Conservation (phyloP, 2,329 filamentous ascomycete genomes). For the Calonectria crousiana region DNA sequence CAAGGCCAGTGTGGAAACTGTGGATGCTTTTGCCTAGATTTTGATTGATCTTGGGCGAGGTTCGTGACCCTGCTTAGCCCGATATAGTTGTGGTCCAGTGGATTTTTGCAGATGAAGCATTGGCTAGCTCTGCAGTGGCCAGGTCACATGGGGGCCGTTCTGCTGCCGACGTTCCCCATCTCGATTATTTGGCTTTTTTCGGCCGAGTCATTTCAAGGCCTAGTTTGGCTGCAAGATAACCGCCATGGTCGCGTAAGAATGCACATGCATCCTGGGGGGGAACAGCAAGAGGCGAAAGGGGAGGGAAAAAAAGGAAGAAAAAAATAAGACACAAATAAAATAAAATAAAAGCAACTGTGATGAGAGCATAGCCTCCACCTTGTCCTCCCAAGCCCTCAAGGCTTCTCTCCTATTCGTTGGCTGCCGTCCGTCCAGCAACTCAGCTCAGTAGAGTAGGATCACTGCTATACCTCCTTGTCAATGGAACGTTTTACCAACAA, state of each 20-base stretch:
- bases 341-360: not conserved
- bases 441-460: slow-evolving; percentile 1
- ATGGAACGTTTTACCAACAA: slow-evolving; percentile 9
- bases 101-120: not conserved
- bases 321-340: not conserved
- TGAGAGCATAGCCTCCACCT: slow-evolving; percentile 1
- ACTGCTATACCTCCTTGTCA: not conserved
- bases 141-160: not conserved
- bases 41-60: not conserved
- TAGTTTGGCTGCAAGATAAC: not conserved
- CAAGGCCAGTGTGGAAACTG: slow-evolving; percentile 26
- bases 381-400: not conserved
- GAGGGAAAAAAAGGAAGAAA: no score
- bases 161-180: not conserved
- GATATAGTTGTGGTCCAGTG: slow-evolving; percentile 5
- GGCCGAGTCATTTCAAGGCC: slow-evolving; percentile 2
- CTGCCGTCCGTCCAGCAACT: not conserved
- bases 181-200: slow-evolving; percentile 12
- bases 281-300: not conserved
- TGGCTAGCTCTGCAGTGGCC: not conserved
- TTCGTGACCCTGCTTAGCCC: slow-evolving; percentile 9
- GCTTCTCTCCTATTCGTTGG: not conserved
- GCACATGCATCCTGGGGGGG: not conserved
- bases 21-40: slow-evolving; percentile 44
- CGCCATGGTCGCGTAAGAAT: not conserved